Evolutionary conservation across 225 moss, liverwort and hornwort genomes (phyloP).

Genomic region (Straminergon stramineum): DNA sequence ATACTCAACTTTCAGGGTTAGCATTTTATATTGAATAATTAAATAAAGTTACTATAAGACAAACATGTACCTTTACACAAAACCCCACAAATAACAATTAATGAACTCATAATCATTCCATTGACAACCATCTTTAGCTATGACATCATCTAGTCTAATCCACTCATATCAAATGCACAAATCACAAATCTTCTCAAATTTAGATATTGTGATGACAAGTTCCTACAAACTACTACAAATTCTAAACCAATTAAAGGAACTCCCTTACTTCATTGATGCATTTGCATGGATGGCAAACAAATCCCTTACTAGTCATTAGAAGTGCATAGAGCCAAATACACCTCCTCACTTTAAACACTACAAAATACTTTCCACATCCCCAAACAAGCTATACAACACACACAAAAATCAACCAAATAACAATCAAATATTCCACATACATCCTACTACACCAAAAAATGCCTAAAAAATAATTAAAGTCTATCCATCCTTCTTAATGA

Average conservation of each 20-base stretch:
- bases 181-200: neutral
- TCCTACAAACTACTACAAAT: neutral
- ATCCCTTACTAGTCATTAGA: neutral
- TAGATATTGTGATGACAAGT: neutral
- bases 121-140: neutral
- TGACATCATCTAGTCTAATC: neutral
- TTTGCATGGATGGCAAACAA: neutral
- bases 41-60: neutral
- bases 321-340: neutral
- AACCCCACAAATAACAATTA: neutral
- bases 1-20: rapidly evolving
- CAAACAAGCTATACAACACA: neutral
- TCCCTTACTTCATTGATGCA: neutral
- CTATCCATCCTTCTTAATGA: neutral
- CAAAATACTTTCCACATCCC: neutral
- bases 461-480: neutral
- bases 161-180: neutral
- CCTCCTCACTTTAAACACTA: neutral
- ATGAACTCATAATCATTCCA: neutral
- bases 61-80: neutral
- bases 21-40: neutral
- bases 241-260: neutral
- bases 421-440: neutral
- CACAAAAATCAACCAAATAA: neutral
- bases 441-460: neutral